phyloP scores from a whole-genome alignment of 148 eudicot genomes.

The Rhododendron henanense region DNA sequence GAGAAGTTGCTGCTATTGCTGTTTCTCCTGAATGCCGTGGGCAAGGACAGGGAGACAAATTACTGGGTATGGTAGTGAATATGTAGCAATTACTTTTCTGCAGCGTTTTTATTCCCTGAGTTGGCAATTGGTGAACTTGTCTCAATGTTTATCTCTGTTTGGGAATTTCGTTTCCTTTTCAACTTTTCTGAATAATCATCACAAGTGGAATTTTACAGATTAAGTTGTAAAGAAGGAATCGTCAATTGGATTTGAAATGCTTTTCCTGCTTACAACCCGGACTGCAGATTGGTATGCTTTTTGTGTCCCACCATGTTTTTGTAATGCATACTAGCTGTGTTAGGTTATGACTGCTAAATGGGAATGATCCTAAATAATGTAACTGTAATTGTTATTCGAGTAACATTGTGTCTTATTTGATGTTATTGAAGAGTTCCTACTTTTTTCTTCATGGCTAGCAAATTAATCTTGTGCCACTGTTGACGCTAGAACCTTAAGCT shows the following conservation, averaged over 20 bases:
- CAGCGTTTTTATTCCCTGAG: background rate
- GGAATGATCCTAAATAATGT: background rate
- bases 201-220: conserved; percentile 40
- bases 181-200: background rate
- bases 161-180: background rate
- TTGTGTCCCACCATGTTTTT: background rate
- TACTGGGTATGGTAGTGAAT: conserved; percentile 53
- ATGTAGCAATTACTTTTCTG: background rate
- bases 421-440: background rate
- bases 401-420: background rate
- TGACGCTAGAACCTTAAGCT: background rate
- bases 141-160: background rate
- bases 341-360: background rate
- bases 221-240: conserved; percentile 88
- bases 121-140: background rate
- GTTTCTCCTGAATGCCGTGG: conserved; percentile 98
- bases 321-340: background rate
- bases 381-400: background rate
- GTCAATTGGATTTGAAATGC: conserved; percentile 63
- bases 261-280: conserved; percentile 81
- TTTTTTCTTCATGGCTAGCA: background rate
- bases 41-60: conserved; percentile 94
- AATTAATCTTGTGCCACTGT: background rate
- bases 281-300: conserved; percentile 84
- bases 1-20: conserved; percentile 92